Conservation (phyloP, 805 yeast species). For the Hanseniaspora hatyaiensis region DNA sequence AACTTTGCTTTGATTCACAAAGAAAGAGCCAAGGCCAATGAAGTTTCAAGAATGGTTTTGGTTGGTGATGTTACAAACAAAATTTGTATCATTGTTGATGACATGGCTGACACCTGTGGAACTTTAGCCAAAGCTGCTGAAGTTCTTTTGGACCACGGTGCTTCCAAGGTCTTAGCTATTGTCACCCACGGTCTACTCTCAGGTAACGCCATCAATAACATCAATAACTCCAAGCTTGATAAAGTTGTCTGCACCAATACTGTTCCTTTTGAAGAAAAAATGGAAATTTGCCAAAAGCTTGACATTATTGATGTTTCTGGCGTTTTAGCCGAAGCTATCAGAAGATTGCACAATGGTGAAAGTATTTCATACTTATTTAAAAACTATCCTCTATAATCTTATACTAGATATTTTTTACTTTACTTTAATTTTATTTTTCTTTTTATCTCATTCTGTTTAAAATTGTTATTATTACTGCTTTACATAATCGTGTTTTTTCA, state of each 20-base stretch:
- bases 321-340: slow-evolving; percentile 81
- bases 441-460: no score
- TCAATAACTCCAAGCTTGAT: slow-evolving; percentile 54
- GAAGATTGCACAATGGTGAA: slow-evolving; percentile 94
- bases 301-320: slow-evolving; percentile 77
- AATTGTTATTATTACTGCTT: no score
- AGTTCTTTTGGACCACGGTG: slow-evolving; percentile 66
- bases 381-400: slow-evolving; percentile 38
- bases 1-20: slow-evolving; percentile 93
- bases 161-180: slow-evolving; percentile 76
- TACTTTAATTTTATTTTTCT: no score
- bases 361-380: slow-evolving; percentile 78
- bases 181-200: slow-evolving; percentile 93
- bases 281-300: slow-evolving; percentile 50
- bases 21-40: slow-evolving; percentile 90
- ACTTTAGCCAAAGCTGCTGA: slow-evolving; percentile 92
- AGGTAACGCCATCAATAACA: slow-evolving; percentile 65
- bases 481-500: no score
- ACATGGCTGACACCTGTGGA: slow-evolving; percentile 98
- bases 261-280: slow-evolving; percentile 64
- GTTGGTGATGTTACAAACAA: slow-evolving; percentile 87
- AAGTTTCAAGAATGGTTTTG: slow-evolving; percentile 85
- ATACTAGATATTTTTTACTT: no score
- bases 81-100: slow-evolving; percentile 80
- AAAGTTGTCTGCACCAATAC: slow-evolving; percentile 86